Base-by-base conservation (phyloP, 1,284 basidiomycete genomes). In the Cutaneotrichosporon arboriforme region DNA sequence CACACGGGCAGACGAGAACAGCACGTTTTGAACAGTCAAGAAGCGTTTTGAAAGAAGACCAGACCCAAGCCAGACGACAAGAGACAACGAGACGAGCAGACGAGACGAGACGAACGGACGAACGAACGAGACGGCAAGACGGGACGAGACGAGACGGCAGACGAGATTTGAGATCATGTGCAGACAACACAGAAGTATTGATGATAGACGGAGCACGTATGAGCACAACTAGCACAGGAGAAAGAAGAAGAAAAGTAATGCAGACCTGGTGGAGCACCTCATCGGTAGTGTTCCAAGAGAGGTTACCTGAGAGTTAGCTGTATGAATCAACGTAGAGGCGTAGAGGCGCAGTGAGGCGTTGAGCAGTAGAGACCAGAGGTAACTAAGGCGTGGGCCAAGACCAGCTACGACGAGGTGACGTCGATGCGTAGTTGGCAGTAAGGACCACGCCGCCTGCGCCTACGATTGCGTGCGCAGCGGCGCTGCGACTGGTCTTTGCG, bases 221-320 rank as follows among this genome's bases (percentile, higher is more conserved):
- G 82, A 86, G 81, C 79, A 88, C 85, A 81, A 88, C 86, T 72
- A 84, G 69, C 86, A 87, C 69, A 70, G 3, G 43, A 14, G 18
- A 36, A 18, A 86, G 3, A 57, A 60, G 60, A 62, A 70, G 57
- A 65, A 66, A 66, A 31, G 26, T 62, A 65, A 73, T 71, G 72
- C 76, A 71, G 65, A 90, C 89, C 80, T 83, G 77, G 77, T 84
- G 83, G 68, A 93, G 81, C 59, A 83, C 83, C 52, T 91, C 89
- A 83, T 92, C 90, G 73, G 84, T 91, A 76, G 90, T 91, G 83
- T 88, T 90, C 90, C 90, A 77, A 56, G 74, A 76, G 55, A 77
- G 69, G 65, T 77, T 76, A 60, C 76, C 74, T 76, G 58, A 15
- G 31, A 31, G 48, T 47, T 34, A 55, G 48, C 49, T 31, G n/a